These are phyloP conservation scores for Calonectria leucothoes DNA, from an alignment of 2,329 filamentous ascomycete genomes.

Conservation along the genomic window DNA sequence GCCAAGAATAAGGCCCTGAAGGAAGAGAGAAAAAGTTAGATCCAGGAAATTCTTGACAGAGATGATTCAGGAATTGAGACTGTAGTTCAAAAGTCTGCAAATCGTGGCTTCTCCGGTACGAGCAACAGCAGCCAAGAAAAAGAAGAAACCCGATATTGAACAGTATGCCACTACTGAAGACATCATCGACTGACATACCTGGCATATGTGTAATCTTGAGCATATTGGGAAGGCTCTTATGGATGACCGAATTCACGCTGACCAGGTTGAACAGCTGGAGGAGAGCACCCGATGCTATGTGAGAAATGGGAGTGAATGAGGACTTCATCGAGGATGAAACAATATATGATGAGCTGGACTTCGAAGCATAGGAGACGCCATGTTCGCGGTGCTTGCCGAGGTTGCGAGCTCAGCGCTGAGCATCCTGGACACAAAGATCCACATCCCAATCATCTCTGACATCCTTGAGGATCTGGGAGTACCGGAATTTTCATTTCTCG, in stretches of 20 bases:
- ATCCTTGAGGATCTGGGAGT: background rate
- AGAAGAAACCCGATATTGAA: too few relatives aligned
- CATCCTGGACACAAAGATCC: background rate
- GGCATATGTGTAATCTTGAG: constrained; percentile 94
- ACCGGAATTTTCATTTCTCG: background rate
- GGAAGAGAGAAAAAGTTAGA: constrained; percentile 94
- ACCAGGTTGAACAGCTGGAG: constrained; percentile 88
- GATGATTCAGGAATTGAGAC: too few relatives aligned
- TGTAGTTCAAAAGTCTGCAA: too few relatives aligned
- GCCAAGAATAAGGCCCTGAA: constrained; percentile 99
- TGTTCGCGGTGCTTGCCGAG: background rate
- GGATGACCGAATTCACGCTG: constrained; percentile 89
- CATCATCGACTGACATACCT: constrained; percentile 92
- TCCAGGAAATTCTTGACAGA: constrained; percentile 90
- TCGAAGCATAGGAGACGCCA: constrained; percentile 71
- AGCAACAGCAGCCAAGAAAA: constrained; percentile 86
- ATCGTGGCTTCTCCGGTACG: constrained; percentile 97
- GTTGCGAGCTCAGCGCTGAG: background rate
- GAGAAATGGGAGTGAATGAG: constrained; percentile 84
- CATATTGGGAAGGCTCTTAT: constrained; percentile 89
- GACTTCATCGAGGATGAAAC: constrained; percentile 95
- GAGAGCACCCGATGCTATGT: constrained; percentile 97
- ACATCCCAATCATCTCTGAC: background rate
- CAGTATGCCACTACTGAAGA: constrained; percentile 88
- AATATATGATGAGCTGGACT: constrained; percentile 93